These are phyloP conservation scores for Quaeritorhiza haematococci DNA, from an alignment of 371 early-diverging fungal genomes.

Conservation along the genomic window DNA sequence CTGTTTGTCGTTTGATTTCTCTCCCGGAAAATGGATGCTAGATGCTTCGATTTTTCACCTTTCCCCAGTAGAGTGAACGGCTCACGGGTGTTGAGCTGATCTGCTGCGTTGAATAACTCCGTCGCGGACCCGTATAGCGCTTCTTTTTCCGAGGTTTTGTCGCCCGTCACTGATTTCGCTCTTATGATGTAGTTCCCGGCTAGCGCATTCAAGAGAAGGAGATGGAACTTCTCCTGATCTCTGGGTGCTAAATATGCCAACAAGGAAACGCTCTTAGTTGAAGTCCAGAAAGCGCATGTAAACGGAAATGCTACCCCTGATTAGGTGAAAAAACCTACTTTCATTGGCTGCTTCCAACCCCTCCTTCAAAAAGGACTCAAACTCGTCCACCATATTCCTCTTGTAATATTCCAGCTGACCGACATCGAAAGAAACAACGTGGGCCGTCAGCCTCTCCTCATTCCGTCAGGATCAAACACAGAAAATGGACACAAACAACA, in stretches of 20 bases:
- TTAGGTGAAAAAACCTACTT: conserved; percentile 12
- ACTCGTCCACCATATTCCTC: conserved; percentile 21
- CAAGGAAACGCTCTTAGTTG: background rate
- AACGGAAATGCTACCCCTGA: background rate
- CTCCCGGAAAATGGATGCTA: conserved; percentile 9
- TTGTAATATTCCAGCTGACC: conserved; percentile 73
- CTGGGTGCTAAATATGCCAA: background rate
- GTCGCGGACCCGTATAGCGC: conserved; percentile 41
- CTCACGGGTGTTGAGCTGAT: conserved; percentile 64
- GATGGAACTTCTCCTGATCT: conserved; percentile 9
- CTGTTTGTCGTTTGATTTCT: conserved; percentile 9
- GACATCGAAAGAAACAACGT: background rate
- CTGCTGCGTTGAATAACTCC: conserved; percentile 64
- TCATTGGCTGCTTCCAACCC: conserved; percentile 11
- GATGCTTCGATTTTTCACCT: conserved; percentile 29
- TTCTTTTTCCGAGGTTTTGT: background rate
- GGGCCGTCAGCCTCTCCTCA: background rate
- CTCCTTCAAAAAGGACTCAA: conserved; percentile 26
- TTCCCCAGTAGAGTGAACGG: conserved; percentile 66
- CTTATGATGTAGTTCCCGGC: background rate
- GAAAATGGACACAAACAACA: conserved; percentile 3
- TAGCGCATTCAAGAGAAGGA: conserved; percentile 1
- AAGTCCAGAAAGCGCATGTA: background rate
- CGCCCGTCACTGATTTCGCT: background rate
- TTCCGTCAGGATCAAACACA: background rate